Conservation (phyloP, 306 rosid genomes). For the Citrullus amarus region DNA sequence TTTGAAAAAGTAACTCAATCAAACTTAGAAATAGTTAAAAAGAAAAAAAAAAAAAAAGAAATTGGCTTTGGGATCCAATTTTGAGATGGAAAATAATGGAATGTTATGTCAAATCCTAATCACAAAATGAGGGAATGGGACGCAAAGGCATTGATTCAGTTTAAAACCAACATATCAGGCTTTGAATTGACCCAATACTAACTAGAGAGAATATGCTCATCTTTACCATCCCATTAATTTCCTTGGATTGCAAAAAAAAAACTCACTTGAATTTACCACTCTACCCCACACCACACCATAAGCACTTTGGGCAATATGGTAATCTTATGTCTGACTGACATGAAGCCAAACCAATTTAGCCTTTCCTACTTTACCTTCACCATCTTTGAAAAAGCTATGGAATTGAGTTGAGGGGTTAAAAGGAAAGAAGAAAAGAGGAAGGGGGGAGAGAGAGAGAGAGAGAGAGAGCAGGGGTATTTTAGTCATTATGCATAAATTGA, state of each 20-base stretch:
- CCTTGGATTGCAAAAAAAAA: not conserved
- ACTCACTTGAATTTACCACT: not conserved
- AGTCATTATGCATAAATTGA: not conserved
- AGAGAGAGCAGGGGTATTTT: not conserved
- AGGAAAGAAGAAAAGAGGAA: not conserved
- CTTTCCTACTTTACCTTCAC: not conserved
- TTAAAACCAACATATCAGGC: not conserved
- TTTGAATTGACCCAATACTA: not conserved
- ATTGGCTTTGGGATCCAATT: not conserved
- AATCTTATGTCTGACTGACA: not conserved
- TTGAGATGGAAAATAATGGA: not conserved
- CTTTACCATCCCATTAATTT: not conserved
- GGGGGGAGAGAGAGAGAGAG: not conserved
- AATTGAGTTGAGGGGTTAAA: not conserved
- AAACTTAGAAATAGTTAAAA: not conserved
- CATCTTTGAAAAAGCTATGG: not conserved
- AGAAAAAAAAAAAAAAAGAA: not conserved
- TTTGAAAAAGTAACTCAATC: no score
- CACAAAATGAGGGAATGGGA: not conserved
- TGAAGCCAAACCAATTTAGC: not conserved
- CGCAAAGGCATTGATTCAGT: not conserved
- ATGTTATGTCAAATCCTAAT: not conserved
- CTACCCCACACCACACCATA: not conserved
- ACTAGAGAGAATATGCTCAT: not conserved
- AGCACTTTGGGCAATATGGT: not conserved